Evolutionary conservation across 2,329 filamentous ascomycete genomes (phyloP).

Genomic region (Talaromyces funiculosus): DNA sequence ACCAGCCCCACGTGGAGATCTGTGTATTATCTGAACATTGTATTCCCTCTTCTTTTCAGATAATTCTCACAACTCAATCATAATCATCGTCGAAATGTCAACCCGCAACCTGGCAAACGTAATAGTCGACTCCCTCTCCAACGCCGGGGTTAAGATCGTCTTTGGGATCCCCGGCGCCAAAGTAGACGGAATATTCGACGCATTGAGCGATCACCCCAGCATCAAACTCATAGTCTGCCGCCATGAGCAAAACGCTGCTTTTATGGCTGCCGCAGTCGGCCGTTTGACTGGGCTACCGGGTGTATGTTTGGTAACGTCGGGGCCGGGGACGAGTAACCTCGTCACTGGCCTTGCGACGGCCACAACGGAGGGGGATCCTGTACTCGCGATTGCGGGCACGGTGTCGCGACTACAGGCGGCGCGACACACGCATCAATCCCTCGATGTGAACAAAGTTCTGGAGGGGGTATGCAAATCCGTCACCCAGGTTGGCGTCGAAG

Average conservation of each 20-base stretch:
- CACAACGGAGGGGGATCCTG: constrained; percentile 12
- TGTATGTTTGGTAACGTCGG: constrained; percentile 13
- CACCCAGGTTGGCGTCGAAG: constrained; percentile 12
- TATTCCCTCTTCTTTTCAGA: no score
- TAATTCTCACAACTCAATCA: no score
- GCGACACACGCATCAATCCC: constrained; percentile 13
- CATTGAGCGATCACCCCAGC: constrained; percentile 11
- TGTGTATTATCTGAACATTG: neutral
- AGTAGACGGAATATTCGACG: constrained; percentile 15
- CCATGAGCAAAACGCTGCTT: constrained; percentile 14
- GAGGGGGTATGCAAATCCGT: constrained; percentile 14
- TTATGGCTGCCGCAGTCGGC: constrained; percentile 14
- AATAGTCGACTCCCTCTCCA: constrained; percentile 13
- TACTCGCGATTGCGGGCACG: constrained; percentile 13
- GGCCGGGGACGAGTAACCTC: constrained; percentile 14
- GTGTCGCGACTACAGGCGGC: constrained; percentile 12
- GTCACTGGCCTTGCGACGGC: constrained; percentile 14
- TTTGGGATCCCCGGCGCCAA: constrained; percentile 15
- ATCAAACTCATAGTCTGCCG: constrained; percentile 14
- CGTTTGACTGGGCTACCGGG: constrained; percentile 11
- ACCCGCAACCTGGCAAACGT: constrained; percentile 10
- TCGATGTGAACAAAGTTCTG: constrained; percentile 13
- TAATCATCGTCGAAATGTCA: no score
- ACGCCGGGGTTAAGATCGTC: constrained; percentile 14
- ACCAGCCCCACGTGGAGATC: neutral